These are phyloP conservation scores for Lolium perenne DNA, from an alignment of 176 grass and related monocot genomes.

Conservation along the genomic window DNA sequence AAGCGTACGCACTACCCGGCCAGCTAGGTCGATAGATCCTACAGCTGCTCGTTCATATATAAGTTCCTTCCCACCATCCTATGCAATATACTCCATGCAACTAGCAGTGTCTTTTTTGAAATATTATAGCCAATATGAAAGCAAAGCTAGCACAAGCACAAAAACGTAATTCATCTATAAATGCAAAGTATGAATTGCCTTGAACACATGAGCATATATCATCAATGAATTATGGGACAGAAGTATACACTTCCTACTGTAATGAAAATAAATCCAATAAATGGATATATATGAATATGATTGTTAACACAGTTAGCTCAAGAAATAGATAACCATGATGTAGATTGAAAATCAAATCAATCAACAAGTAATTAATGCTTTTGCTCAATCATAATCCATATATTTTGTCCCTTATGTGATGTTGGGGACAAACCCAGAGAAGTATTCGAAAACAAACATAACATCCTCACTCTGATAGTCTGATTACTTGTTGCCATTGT, in stretches of 20 bases:
- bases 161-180: background rate
- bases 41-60: background rate
- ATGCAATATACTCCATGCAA: conserved; percentile 1
- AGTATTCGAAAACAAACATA: background rate
- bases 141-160: background rate
- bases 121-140: background rate
- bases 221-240: background rate
- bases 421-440: background rate
- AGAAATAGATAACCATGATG: background rate
- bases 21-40: too few species aligned
- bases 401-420: background rate
- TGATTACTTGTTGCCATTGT: conserved; percentile 64
- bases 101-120: background rate
- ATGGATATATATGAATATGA: too few species aligned
- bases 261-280: background rate
- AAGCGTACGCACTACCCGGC: background rate
- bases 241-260: background rate
- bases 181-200: too few species aligned
- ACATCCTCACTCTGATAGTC: conserved; percentile 29
- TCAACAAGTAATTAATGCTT: background rate
- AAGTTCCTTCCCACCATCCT: conserved; percentile 4
- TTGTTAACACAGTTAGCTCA: background rate
- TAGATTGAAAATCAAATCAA: background rate
- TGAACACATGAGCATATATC: background rate
- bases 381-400: background rate